Evolutionary conservation across 1,284 basidiomycete genomes (phyloP).

Genomic region (Tetrapyrgos nigripes): DNA sequence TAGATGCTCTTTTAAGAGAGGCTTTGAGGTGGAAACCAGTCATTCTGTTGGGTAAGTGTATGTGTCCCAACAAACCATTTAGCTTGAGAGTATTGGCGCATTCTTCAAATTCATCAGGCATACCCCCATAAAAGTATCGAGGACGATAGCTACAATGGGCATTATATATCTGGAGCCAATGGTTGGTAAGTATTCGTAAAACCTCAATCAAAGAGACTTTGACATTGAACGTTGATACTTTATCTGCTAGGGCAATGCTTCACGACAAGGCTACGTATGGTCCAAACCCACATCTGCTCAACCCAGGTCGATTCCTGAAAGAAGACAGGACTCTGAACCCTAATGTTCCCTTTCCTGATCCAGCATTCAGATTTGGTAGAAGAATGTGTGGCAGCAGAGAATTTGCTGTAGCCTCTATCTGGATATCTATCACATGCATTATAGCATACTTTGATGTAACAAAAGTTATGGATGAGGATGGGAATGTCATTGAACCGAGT

Average conservation of each 20-base stretch:
- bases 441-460: conserved; percentile 9
- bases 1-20: conserved; percentile 18
- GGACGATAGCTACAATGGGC: conserved; percentile 14
- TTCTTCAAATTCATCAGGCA: background rate
- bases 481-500: background rate
- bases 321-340: conserved; percentile 1
- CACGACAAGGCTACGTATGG: conserved; percentile 9
- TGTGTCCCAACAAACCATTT: background rate
- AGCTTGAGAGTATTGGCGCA: background rate
- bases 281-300: conserved; percentile 1
- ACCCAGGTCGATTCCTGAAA: conserved; percentile 14
- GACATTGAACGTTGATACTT: background rate
- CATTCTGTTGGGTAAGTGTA: conserved; percentile 5
- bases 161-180: conserved; percentile 14
- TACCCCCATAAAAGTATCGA: background rate
- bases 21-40: conserved; percentile 14
- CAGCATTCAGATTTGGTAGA: conserved; percentile 12
- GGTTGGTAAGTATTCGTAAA: conserved; percentile 8
- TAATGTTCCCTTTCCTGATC: background rate
- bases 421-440: conserved; percentile 3
- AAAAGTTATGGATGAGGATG: conserved; percentile 4
- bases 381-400: conserved; percentile 3
- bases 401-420: conserved; percentile 5
- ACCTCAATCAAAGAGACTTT: too few relatives aligned
- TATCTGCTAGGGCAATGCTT: conserved; percentile 12